phyloP scores from a whole-genome alignment of 495 filamentous ascomycete species.

The Massariosphaeria phaeospora region DNA sequence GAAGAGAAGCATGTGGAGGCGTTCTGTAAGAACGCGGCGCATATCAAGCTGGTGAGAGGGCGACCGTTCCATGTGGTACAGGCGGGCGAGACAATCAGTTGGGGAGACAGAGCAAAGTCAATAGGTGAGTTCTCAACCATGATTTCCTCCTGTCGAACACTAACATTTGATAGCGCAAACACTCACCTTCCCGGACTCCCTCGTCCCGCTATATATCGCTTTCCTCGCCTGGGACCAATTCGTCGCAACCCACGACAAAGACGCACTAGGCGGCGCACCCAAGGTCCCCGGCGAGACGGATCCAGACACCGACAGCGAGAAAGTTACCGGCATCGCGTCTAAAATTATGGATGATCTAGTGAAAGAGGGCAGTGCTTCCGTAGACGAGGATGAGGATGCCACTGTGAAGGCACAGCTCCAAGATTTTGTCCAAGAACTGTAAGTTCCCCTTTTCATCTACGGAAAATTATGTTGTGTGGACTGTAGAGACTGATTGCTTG shows the following conservation, averaged over 20 bases:
- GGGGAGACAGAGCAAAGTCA: constrained; percentile 37
- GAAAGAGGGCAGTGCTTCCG: constrained; percentile 45
- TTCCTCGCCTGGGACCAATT: constrained; percentile 60
- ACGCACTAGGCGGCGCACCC: constrained; percentile 28
- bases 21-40: constrained; percentile 93
- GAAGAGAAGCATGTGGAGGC: constrained; percentile 75
- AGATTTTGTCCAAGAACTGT: constrained; percentile 36
- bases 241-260: constrained; percentile 38
- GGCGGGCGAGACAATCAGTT: constrained; percentile 37
- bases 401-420: constrained; percentile 44
- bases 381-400: constrained; percentile 44
- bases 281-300: constrained; percentile 26
- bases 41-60: constrained; percentile 79
- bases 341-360: constrained; percentile 48
- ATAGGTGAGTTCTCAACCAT: constrained; percentile 22
- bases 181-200: constrained; percentile 49
- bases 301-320: constrained; percentile 30
- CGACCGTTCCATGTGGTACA: constrained; percentile 47
- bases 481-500: no score
- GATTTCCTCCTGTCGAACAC: background rate
- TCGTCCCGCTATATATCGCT: constrained; percentile 75
- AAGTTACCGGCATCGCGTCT: constrained; percentile 36
- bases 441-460: constrained; percentile 10
- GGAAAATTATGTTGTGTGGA: background rate
- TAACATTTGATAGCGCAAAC: constrained; percentile 27